phyloP scores from a whole-genome alignment of 2,329 filamentous ascomycete genomes.

The Pestalotiopsis sp. region DNA sequence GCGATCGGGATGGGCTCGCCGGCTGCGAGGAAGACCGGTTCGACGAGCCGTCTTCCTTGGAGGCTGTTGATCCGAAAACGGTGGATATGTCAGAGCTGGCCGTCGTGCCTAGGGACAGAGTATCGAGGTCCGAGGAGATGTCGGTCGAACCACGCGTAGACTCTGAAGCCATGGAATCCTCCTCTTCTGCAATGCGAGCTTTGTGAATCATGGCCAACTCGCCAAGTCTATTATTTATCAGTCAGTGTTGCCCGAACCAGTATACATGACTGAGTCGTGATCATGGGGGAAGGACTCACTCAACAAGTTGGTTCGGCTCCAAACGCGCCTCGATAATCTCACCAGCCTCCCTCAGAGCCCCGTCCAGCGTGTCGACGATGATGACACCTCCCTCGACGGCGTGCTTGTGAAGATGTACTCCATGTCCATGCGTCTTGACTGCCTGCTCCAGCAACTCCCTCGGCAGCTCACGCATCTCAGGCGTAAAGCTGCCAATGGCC shows the following conservation, averaged over 20 bases:
- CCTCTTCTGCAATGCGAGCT: constrained; percentile 42
- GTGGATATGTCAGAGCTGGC: constrained; percentile 42
- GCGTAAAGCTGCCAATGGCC: constrained; percentile 70
- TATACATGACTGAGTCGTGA: not conserved
- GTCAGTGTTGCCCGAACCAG: not conserved
- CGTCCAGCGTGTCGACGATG: constrained; percentile 76
- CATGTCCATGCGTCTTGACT: constrained; percentile 43
- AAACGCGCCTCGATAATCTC: constrained; percentile 83
- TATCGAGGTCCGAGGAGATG: constrained; percentile 37
- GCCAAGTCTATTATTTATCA: constrained; percentile 57
- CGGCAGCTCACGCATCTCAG: constrained; percentile 82
- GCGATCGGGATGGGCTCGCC: constrained; percentile 14
- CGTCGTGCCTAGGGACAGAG: constrained; percentile 27
- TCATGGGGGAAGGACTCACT: constrained; percentile 49
- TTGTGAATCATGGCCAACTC: constrained; percentile 70
- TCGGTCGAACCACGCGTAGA: constrained; percentile 28
- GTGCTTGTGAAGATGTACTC: constrained; percentile 68
- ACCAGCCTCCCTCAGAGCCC: constrained; percentile 80
- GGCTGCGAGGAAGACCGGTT: not conserved
- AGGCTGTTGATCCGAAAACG: constrained; percentile 32
- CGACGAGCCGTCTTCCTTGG: not conserved
- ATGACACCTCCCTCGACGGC: constrained; percentile 66
- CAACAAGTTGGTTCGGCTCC: constrained; percentile 75
- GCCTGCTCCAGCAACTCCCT: constrained; percentile 72
- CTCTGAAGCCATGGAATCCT: constrained; percentile 29